Conservation (phyloP, 2,329 filamentous ascomycete genomes). For the Lecanicillium sp. region DNA sequence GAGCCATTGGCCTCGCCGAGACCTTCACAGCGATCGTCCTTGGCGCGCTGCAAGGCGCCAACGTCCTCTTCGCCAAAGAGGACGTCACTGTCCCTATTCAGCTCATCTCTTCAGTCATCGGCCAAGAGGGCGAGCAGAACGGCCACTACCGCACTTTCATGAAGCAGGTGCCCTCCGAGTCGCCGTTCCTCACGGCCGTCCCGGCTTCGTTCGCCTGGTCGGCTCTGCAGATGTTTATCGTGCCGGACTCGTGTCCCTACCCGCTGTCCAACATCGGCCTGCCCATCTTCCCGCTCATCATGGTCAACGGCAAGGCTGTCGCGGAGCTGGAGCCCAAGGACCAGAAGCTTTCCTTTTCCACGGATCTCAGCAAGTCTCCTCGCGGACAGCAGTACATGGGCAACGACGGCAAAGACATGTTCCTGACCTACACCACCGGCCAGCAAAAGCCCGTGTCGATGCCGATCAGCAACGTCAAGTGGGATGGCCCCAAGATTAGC, state of each 20-base stretch:
- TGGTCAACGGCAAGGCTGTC: conserved; percentile 24
- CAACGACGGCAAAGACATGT: conserved; percentile 7
- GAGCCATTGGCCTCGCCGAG: conserved; percentile 54
- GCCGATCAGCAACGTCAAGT: conserved; percentile 20
- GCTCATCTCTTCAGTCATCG: conserved; percentile 55
- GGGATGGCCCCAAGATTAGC: conserved; percentile 18
- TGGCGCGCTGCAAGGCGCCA: conserved; percentile 60
- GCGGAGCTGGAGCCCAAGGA: conserved; percentile 36
- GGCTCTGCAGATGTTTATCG: conserved; percentile 54
- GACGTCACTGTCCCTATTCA: conserved; percentile 50
- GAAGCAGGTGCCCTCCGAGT: conserved; percentile 51
- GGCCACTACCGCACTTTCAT: conserved; percentile 60
- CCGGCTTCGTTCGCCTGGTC: conserved; percentile 59
- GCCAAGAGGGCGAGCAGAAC: conserved; percentile 68
- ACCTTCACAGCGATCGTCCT: conserved; percentile 65
- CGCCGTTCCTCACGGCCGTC: conserved; percentile 61
- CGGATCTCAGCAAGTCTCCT: conserved; percentile 8
- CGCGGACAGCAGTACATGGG: conserved; percentile 12
- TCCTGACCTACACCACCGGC: conserved; percentile 25
- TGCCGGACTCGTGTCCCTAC: conserved; percentile 54
- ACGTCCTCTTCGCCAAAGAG: conserved; percentile 48
- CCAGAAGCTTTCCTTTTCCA: conserved; percentile 45
- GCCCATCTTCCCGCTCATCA: conserved; percentile 48
- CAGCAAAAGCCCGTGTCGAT: conserved; percentile 24
- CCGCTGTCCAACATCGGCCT: conserved; percentile 45